phyloP scores from a whole-genome alignment of 148 eudicot species.

The Chenopodium formosanum region DNA sequence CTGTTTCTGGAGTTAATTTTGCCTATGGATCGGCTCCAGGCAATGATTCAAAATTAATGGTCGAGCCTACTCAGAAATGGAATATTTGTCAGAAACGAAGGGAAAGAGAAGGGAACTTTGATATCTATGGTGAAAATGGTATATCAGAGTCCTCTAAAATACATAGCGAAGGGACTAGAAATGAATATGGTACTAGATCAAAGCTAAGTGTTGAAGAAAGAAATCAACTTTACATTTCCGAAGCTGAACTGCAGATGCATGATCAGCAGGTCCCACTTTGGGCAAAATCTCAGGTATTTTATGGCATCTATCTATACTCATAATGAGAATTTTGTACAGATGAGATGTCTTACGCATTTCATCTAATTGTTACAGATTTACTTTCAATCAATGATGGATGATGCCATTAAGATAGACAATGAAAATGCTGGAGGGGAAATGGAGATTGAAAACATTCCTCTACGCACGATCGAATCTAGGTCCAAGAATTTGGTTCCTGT shows the following conservation, averaged over 20 bases:
- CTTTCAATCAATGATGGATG: slow-evolving; percentile 51
- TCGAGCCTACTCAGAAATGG: slow-evolving; percentile 77
- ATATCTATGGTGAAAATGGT: slow-evolving; percentile 73
- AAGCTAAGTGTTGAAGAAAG: slow-evolving; percentile 47
- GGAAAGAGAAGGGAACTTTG: slow-evolving; percentile 55
- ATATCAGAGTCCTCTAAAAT: slow-evolving; percentile 43
- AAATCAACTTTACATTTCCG: slow-evolving; percentile 57
- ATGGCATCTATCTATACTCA: slow-evolving; percentile 1
- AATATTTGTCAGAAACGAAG: slow-evolving; percentile 69
- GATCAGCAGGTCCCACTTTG: slow-evolving; percentile 49
- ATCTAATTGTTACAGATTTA: slow-evolving; percentile 45
- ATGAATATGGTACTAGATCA: slow-evolving; percentile 27
- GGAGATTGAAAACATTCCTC: slow-evolving; percentile 62
- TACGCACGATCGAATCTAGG: slow-evolving; percentile 57
- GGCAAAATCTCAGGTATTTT: slow-evolving; percentile 63
- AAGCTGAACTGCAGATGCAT: slow-evolving; percentile 77
- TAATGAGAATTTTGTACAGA: slow-evolving; percentile 2
- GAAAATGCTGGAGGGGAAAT: slow-evolving; percentile 50
- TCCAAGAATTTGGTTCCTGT: slow-evolving; percentile 63
- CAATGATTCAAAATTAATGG: slow-evolving; percentile 47
- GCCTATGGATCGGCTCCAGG: slow-evolving; percentile 40
- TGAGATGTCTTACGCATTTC: slow-evolving; percentile 2
- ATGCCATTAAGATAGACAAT: slow-evolving; percentile 33
- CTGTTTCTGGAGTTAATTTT: slow-evolving; percentile 30
- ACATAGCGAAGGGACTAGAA: slow-evolving; percentile 38